Evolutionary conservation across 345 rosid species (phyloP).

Genomic region (Pelargonium nanum): DNA sequence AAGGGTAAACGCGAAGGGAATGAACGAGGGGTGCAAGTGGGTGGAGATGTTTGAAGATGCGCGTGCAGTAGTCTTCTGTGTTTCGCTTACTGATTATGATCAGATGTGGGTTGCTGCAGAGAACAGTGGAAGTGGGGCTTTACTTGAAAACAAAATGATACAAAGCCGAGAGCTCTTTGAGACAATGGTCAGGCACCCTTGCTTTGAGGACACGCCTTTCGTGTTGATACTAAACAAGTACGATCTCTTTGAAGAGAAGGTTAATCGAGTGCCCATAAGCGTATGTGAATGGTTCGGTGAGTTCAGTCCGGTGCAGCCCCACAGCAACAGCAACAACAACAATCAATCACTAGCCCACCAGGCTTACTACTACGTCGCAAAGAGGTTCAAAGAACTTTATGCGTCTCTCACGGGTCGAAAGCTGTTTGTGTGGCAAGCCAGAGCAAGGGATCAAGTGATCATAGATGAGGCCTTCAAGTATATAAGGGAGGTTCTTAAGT

Average conservation of each 20-base stretch:
- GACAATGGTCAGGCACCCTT: constrained; percentile 65
- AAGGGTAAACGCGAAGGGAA: constrained; percentile 80
- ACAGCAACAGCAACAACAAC: constrained; percentile 43
- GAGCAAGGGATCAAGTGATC: constrained; percentile 64
- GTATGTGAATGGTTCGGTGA: constrained; percentile 82
- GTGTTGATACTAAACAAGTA: constrained; percentile 86
- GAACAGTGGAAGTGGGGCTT: constrained; percentile 35
- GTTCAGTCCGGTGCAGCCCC: constrained; percentile 63
- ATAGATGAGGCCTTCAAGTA: constrained; percentile 85
- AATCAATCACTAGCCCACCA: constrained; percentile 75
- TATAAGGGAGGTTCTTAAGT: constrained; percentile 82
- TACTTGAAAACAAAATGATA: constrained; percentile 70
- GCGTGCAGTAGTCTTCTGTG: constrained; percentile 69
- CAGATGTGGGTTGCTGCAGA: constrained; percentile 46
- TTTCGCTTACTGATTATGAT: constrained; percentile 80
- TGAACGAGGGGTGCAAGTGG: constrained; percentile 99
- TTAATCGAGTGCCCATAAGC: constrained; percentile 49
- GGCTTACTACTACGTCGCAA: constrained; percentile 82
- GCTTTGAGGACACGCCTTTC: constrained; percentile 76
- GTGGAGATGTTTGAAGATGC: constrained; percentile 99
- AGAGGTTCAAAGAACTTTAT: constrained; percentile 91
- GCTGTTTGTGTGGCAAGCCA: constrained; percentile 88
- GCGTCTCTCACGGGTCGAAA: constrained; percentile 61
- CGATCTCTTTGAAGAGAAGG: constrained; percentile 83
- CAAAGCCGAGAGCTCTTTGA: constrained; percentile 87